Conservation (phyloP, 129 eudicot species). For the Cynara cardunculus region DNA sequence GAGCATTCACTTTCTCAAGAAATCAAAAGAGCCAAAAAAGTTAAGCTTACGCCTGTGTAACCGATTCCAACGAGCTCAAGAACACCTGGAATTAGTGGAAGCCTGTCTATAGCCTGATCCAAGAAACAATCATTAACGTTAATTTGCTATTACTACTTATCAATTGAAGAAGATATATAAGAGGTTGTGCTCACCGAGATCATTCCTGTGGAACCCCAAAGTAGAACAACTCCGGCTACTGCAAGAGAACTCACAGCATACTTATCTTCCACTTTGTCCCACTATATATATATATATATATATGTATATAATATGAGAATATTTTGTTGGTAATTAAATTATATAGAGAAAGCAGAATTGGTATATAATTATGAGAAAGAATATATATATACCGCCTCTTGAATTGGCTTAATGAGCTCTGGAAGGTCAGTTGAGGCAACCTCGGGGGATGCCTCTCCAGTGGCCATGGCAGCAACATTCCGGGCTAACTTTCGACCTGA, state of each 20-base stretch:
- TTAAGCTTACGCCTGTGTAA: conserved; percentile 75
- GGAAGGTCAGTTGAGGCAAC: conserved; percentile 46
- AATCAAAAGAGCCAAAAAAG: neutral
- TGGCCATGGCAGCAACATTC: conserved; percentile 80
- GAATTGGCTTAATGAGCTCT: conserved; percentile 63
- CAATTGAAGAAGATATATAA: neutral
- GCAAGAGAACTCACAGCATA: conserved; percentile 83
- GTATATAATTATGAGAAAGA: neutral
- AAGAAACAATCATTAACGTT: neutral
- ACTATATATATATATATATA: conserved; percentile 29
- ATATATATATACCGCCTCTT: conserved; percentile 54
- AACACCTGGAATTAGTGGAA: conserved; percentile 87
- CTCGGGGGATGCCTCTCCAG: conserved; percentile 67
- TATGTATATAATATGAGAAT: neutral
- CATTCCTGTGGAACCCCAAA: conserved; percentile 75
- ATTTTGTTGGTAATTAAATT: neutral
- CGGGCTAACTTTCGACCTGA: conserved; percentile 77
- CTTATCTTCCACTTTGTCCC: conserved; percentile 96
- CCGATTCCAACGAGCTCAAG: conserved; percentile 97
- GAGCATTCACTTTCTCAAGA: neutral
- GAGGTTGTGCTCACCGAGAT: conserved; percentile 50
- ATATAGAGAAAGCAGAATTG: neutral
- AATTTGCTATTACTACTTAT: neutral
- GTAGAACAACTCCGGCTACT: conserved; percentile 63
- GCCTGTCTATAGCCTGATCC: conserved; percentile 89